Evolutionary conservation across 1,284 basidiomycete genomes (phyloP).

Genomic region (Wolfiporia cocos): DNA sequence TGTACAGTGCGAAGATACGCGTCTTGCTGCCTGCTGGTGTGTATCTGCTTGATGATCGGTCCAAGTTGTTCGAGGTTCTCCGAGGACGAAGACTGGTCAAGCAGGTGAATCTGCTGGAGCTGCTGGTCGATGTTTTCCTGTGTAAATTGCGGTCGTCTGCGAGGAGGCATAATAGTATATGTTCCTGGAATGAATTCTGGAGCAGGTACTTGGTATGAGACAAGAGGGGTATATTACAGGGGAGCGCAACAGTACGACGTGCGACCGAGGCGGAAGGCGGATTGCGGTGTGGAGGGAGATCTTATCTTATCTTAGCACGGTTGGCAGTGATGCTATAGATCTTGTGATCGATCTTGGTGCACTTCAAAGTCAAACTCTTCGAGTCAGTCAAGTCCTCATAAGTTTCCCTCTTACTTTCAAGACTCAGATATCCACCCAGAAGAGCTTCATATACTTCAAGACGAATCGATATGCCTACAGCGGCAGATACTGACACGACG

Average conservation of each 20-base stretch:
- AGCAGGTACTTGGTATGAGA: no score
- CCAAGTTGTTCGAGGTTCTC: conserved; percentile 93
- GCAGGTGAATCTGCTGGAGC: conserved; percentile 80
- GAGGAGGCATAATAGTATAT: conserved; percentile 53
- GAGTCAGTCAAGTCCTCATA: conserved; percentile 1
- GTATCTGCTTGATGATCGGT: conserved; percentile 90
- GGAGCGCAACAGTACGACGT: no score
- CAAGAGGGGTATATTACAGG: no score
- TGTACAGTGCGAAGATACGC: conserved; percentile 86
- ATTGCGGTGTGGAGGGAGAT: no score
- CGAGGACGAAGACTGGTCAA: conserved; percentile 78
- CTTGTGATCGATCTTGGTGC: conserved; percentile 2
- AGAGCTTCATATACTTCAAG: no score
- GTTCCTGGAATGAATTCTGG: neutral
- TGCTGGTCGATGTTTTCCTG: conserved; percentile 80
- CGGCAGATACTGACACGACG: conserved; percentile 26
- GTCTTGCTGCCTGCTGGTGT: conserved; percentile 87
- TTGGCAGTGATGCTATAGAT: no score
- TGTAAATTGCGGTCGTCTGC: conserved; percentile 66
- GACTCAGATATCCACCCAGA: no score
- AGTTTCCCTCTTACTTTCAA: no score
- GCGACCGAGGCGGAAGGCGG: no score
- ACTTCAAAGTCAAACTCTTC: conserved; percentile 1
- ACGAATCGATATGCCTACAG: conserved; percentile 29
- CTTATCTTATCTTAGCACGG: conserved; percentile 6